Conservation (phyloP, 2,329 filamentous ascomycete genomes). For the Apiospora koreana region DNA sequence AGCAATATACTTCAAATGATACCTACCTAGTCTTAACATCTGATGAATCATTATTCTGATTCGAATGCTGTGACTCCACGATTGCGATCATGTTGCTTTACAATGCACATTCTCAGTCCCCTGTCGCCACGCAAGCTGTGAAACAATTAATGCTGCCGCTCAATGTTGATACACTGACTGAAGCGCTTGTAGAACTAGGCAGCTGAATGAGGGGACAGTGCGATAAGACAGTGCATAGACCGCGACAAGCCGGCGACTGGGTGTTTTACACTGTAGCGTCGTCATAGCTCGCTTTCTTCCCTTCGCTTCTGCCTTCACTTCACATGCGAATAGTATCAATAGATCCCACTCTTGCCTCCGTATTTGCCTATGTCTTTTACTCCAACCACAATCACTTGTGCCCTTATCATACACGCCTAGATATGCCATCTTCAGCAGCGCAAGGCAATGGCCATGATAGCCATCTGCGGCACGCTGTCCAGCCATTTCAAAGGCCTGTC, state of each 20-base stretch:
- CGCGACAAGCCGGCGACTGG: not conserved
- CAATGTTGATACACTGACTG: not conserved
- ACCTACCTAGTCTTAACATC: not conserved
- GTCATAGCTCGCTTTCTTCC: not conserved
- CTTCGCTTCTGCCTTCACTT: not conserved
- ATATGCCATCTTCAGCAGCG: not conserved
- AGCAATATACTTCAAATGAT: not conserved
- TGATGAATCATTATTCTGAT: not conserved
- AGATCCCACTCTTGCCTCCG: not conserved
- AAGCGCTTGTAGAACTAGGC: not conserved
- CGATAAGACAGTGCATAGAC: not conserved
- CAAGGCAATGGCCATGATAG: not conserved
- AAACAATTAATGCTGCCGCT: not conserved
- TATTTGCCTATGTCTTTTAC: not conserved
- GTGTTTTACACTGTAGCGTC: not conserved
- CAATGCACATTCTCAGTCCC: not conserved
- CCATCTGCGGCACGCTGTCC: not conserved
- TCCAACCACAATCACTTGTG: too few species aligned
- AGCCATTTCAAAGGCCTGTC: slow-evolving; percentile 36
- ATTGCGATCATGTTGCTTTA: not conserved
- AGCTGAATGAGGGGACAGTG: slow-evolving; percentile 5
- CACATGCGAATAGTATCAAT: not conserved
- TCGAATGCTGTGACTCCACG: too few species aligned
- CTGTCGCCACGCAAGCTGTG: not conserved
- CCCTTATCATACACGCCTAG: not conserved